Conservation (phyloP, 2,329 filamentous ascomycete species). For the Fusarium sp. region DNA sequence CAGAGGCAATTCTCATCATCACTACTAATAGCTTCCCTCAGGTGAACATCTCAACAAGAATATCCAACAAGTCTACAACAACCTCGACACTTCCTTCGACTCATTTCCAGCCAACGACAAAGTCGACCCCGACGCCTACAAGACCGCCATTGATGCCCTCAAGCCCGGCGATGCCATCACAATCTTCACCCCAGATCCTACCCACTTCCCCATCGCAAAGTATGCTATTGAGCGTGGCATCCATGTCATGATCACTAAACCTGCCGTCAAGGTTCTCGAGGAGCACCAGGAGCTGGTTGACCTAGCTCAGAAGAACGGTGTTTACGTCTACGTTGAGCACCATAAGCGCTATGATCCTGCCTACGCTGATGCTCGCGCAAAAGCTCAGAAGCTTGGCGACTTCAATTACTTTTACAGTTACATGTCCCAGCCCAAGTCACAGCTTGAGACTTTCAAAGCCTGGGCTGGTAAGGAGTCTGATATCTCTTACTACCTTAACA, state of each 20-base stretch:
- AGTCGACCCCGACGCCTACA: constrained; percentile 86
- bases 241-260: constrained; percentile 95
- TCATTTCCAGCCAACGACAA: constrained; percentile 83
- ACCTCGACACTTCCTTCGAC: constrained; percentile 85
- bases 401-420: constrained; percentile 99
- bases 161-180: constrained; percentile 89
- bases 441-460: constrained; percentile 93
- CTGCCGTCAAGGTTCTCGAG: constrained; percentile 85
- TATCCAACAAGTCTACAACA: constrained; percentile 89
- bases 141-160: constrained; percentile 86
- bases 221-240: constrained; percentile 91
- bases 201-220: constrained; percentile 90
- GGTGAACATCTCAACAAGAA: constrained; percentile 88
- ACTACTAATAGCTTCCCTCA: constrained; percentile 52
- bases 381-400: constrained; percentile 82
- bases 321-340: constrained; percentile 95
- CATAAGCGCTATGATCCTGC: constrained; percentile 97
- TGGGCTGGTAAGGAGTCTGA: constrained; percentile 94
- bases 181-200: constrained; percentile 95
- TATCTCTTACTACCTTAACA: constrained; percentile 97
- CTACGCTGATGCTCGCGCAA: constrained; percentile 87
- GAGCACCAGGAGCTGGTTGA: constrained; percentile 83
- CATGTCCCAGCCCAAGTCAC: constrained; percentile 93
- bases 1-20: neutral
- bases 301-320: constrained; percentile 78